phyloP scores from a whole-genome alignment of 1,284 basidiomycete genomes.

The Phlebopus sp. region DNA sequence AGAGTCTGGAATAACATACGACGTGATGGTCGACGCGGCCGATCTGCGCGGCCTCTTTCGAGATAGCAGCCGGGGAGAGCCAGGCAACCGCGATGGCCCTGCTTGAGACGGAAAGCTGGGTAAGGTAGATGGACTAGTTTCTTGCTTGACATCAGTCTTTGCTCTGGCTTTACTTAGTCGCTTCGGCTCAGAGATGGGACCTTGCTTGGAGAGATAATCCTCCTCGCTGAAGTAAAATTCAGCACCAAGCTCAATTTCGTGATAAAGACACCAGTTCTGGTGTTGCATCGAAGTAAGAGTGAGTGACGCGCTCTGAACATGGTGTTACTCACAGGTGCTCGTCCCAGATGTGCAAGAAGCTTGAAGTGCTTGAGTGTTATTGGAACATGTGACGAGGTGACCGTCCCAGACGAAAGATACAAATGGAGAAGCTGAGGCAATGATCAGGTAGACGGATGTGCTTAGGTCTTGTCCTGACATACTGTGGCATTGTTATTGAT shows the following conservation, averaged over 20 bases:
- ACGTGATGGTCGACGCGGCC: slow-evolving; percentile 47
- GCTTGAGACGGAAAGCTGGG: slow-evolving; percentile 14
- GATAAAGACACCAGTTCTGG: slow-evolving; percentile 52
- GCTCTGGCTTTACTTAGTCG: slow-evolving; percentile 21
- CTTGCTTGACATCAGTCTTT: slow-evolving; percentile 44
- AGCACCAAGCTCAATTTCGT: slow-evolving; percentile 58
- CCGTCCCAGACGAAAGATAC: slow-evolving; percentile 38
- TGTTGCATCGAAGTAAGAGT: slow-evolving; percentile 1
- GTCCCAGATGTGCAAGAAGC: slow-evolving; percentile 61
- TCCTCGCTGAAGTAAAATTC: slow-evolving; percentile 66
- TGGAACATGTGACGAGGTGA: slow-evolving; percentile 46
- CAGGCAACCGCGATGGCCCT: slow-evolving; percentile 11
- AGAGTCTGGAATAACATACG: slow-evolving; percentile 66
- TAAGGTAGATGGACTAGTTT: slow-evolving; percentile 32
- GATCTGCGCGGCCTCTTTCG: slow-evolving; percentile 59
- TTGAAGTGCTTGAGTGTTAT: slow-evolving; percentile 72
- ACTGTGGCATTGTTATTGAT: slow-evolving; percentile 60
- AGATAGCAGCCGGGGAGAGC: slow-evolving; percentile 25
- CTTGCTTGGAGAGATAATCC: slow-evolving; percentile 50
- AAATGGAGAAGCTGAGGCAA: slow-evolving; percentile 43
- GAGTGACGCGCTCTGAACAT: neutral
- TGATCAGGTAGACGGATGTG: slow-evolving; percentile 2
- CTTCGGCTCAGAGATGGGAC: slow-evolving; percentile 20
- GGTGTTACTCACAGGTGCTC: slow-evolving; percentile 47
- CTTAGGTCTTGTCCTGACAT: slow-evolving; percentile 19